Percentiles rank a stretch among this genome's conserved stretches.
These are phyloP conservation scores for Linum trigynum DNA, from an alignment of 345 rosid species.

Conservation along the genomic window DNA sequence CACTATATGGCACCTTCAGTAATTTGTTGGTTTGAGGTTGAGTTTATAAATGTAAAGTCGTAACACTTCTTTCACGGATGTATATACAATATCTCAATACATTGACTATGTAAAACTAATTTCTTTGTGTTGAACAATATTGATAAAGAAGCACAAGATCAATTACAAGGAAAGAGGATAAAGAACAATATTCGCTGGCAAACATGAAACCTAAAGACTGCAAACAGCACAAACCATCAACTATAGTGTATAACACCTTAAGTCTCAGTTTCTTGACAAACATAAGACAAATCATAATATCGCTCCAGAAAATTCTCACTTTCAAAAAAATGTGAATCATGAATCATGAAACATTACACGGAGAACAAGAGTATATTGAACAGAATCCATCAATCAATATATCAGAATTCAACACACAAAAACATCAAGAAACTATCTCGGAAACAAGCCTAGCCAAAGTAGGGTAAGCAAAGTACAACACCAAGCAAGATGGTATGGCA, in stretches of 20 bases:
- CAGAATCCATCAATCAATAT: neutral
- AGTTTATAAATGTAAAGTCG: neutral
- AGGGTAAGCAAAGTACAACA: constrained; percentile 78
- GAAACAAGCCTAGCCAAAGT: constrained; percentile 84
- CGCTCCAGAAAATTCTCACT: too few relatives aligned
- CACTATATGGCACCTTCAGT: neutral
- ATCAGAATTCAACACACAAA: neutral
- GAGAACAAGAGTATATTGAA: neutral
- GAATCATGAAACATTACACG: neutral
- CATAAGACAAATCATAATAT: too few relatives aligned
- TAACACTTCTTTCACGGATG: neutral
- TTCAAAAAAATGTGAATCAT: too few relatives aligned
- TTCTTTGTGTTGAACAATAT: too few relatives aligned
- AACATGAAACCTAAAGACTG: too few relatives aligned
- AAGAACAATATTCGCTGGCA: too few relatives aligned
- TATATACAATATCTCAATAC: neutral
- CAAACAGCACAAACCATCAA: too few relatives aligned
- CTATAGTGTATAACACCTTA: too few relatives aligned
- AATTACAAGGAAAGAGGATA: too few relatives aligned
- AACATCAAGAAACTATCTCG: constrained; percentile 49
- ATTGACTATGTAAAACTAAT: too few relatives aligned
- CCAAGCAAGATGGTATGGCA: constrained; percentile 80
- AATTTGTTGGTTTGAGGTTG: neutral
- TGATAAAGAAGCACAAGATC: too few relatives aligned
- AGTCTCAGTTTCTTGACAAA: too few relatives aligned